phyloP scores from a whole-genome alignment of 1,139 yeast genomes.

The Candida albicans region DNA sequence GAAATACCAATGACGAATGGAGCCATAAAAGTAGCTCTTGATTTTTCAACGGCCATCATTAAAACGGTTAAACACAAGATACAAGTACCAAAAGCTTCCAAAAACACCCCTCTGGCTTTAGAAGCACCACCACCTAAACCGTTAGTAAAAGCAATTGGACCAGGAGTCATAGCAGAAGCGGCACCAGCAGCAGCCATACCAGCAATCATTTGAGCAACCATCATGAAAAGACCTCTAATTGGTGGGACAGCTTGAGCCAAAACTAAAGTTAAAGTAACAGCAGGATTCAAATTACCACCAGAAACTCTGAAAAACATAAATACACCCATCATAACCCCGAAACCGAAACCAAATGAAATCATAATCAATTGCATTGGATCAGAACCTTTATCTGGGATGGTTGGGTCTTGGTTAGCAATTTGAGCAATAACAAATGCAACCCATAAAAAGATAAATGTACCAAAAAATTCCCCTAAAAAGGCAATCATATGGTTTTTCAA shows the following conservation, averaged over 20 bases:
- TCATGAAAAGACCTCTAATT: conserved; percentile 64
- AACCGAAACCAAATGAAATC: conserved; percentile 88
- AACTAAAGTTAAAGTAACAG: conserved; percentile 73
- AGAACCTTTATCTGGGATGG: conserved; percentile 42
- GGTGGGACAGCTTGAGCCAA: conserved; percentile 75
- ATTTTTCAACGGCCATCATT: conserved; percentile 83
- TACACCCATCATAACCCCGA: conserved; percentile 76
- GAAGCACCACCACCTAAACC: conserved; percentile 73
- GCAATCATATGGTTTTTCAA: conserved; percentile 37
- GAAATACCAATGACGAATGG: conserved; percentile 85
- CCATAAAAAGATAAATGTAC: conserved; percentile 83
- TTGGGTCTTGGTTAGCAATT: conserved; percentile 70
- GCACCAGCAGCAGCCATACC: conserved; percentile 96
- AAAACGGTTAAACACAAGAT: conserved; percentile 74
- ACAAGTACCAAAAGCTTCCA: conserved; percentile 81
- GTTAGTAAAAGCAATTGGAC: conserved; percentile 70
- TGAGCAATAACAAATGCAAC: conserved; percentile 83
- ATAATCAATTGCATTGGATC: conserved; percentile 69
- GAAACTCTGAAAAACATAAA: conserved; percentile 76
- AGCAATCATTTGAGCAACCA: conserved; percentile 70
- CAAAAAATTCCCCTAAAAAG: conserved; percentile 64
- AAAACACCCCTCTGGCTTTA: conserved; percentile 71
- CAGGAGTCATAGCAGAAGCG: conserved; percentile 86
- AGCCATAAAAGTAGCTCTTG: conserved; percentile 73
- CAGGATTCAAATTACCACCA: conserved; percentile 91